A percentile compares a stretch with the other conserved stretches of the same genome.
Conservation (phyloP, 768 basidiomycete genomes). For the Pisolithus albus region DNA sequence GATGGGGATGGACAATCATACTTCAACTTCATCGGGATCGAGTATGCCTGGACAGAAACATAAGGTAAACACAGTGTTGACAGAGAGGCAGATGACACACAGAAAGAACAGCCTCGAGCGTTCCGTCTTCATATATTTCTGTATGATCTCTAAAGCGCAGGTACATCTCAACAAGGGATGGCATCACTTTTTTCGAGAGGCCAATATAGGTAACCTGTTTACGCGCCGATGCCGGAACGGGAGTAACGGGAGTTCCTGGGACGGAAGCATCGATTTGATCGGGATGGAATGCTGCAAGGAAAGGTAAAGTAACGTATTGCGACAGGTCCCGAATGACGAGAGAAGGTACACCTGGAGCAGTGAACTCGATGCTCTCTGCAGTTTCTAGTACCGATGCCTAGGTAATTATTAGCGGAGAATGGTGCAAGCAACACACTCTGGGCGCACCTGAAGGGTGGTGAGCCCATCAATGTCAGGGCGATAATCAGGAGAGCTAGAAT, state of each 20-base stretch:
- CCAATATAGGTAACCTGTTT: constrained; percentile 85
- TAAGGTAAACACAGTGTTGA: neutral
- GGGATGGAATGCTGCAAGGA: constrained; percentile 69
- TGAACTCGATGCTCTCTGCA: constrained; percentile 59
- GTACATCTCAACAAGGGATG: constrained; percentile 73
- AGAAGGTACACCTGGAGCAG: constrained; percentile 55
- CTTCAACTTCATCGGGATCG: constrained; percentile 88
- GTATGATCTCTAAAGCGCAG: constrained; percentile 51
- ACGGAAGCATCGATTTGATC: constrained; percentile 16
- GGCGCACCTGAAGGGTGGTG: constrained; percentile 67
- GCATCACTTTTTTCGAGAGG: constrained; percentile 84
- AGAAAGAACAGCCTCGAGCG: constrained; percentile 74
- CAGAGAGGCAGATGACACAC: constrained; percentile 35
- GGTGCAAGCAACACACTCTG: neutral
- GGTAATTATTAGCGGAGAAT: constrained; percentile 9
- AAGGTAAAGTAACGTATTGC: constrained; percentile 82
- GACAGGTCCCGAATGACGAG: constrained; percentile 78
- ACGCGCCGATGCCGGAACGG: constrained; percentile 24
- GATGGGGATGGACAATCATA: constrained; percentile 90
- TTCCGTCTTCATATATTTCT: constrained; percentile 73
- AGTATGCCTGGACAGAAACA: constrained; percentile 54
- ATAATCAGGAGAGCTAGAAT: constrained; percentile 78
- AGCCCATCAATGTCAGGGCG: constrained; percentile 81
- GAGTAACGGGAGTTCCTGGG: constrained; percentile 8
- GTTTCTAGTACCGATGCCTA: constrained; percentile 70